These are phyloP conservation scores for Effrenium voratum DNA, from an alignment of 73 alveolate genomes.

Conservation along the genomic window DNA sequence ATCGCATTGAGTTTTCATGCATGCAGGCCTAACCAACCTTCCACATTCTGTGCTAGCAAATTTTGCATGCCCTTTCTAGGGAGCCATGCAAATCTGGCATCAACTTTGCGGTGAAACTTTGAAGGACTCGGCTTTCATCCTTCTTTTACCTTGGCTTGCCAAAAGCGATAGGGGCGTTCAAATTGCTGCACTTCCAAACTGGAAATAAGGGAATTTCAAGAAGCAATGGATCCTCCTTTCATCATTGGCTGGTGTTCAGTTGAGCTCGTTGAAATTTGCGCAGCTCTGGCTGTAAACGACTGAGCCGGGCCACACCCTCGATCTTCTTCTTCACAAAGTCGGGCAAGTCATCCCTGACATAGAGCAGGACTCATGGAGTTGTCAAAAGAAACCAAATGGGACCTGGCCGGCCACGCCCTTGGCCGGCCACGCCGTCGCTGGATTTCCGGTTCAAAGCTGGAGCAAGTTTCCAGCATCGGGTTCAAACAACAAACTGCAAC, in stretches of 20 bases:
- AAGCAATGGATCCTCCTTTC: not conserved
- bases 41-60: not conserved
- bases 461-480: not conserved
- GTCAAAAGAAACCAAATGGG: not conserved
- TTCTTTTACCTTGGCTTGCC: not conserved
- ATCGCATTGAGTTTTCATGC: not conserved
- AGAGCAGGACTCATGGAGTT: not conserved
- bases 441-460: not conserved
- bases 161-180: not conserved
- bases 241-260: not conserved
- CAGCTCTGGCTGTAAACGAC: not conserved
- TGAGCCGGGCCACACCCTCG: too few relatives aligned
- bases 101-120: not conserved
- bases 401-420: too few relatives aligned
- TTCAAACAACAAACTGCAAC: not conserved
- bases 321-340: slow-evolving; percentile 75
- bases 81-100: not conserved
- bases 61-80: not conserved
- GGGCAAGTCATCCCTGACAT: slow-evolving; percentile 38
- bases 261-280: not conserved
- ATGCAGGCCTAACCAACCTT: not conserved
- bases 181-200: too few relatives aligned
- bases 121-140: not conserved
- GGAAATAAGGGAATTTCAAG: not conserved
- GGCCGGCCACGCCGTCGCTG: not conserved